phyloP scores from a whole-genome alignment of 2,329 filamentous ascomycete genomes.

The Fusarium pseudoanthophilum region DNA sequence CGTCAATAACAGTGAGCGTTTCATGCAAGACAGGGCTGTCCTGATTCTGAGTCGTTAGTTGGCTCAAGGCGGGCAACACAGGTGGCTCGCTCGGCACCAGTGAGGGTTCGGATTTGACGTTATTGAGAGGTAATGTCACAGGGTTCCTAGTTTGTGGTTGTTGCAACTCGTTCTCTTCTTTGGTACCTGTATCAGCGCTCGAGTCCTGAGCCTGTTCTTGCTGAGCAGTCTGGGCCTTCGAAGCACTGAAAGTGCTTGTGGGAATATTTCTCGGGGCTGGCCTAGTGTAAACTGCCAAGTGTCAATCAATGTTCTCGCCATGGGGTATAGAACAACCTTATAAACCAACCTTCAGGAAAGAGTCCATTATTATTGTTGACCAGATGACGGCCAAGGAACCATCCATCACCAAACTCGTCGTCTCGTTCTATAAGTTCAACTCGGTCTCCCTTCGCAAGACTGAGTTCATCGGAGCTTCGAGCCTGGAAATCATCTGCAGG shows the following conservation, averaged over 20 bases:
- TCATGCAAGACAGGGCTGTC: constrained; percentile 86
- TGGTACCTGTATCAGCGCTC: constrained; percentile 35
- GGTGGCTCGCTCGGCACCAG: constrained; percentile 44
- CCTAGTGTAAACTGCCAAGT: constrained; percentile 67
- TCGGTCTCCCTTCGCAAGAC: constrained; percentile 83
- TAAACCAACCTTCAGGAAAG: constrained; percentile 79
- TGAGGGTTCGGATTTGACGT: constrained; percentile 49
- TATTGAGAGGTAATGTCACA: constrained; percentile 59
- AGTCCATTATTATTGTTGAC: constrained; percentile 79
- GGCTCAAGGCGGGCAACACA: constrained; percentile 43
- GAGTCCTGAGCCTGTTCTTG: constrained; percentile 47
- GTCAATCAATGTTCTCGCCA: constrained; percentile 38
- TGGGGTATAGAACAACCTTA: constrained; percentile 17
- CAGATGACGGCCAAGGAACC: constrained; percentile 82
- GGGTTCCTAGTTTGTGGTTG: constrained; percentile 50
- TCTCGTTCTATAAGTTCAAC: constrained; percentile 87
- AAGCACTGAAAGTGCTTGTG: constrained; percentile 45
- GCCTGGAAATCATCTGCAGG: constrained; percentile 87
- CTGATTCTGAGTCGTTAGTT: constrained; percentile 59
- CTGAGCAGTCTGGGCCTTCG: constrained; percentile 47
- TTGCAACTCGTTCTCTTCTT: constrained; percentile 49
- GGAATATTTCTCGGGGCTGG: constrained; percentile 61
- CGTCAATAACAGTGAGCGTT: constrained; percentile 94
- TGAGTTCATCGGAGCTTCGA: constrained; percentile 92
- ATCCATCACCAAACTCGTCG: constrained; percentile 89